These are phyloP conservation scores for Rubroboletus satanas DNA, from an alignment of 768 basidiomycete genomes.

Conservation along the genomic window DNA sequence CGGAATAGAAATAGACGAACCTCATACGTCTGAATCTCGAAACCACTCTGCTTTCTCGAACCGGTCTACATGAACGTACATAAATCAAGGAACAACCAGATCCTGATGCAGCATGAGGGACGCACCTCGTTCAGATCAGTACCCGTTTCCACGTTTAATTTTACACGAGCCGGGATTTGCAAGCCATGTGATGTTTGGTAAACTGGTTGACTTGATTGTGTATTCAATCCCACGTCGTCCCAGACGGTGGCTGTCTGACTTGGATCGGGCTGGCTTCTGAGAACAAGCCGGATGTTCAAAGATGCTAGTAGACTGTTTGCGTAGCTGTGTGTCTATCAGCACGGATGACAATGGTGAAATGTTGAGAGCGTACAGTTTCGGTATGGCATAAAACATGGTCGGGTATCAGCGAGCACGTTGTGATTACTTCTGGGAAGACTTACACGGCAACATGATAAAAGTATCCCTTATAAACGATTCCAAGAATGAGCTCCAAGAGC, in stretches of 20 bases:
- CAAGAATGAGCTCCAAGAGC: constrained; percentile 17
- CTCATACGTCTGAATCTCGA: neutral
- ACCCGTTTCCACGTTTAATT: neutral
- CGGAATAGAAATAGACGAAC: neutral
- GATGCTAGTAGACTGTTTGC: constrained; percentile 13
- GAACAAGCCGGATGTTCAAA: constrained; percentile 7
- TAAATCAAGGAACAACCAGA: neutral
- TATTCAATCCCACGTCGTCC: neutral
- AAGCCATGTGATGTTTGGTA: too few relatives aligned
- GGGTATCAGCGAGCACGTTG: neutral
- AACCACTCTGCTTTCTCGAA: neutral
- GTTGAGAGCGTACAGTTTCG: constrained; percentile 11
- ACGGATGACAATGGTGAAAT: neutral
- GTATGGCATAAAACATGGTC: constrained; percentile 7
- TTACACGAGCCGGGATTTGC: neutral
- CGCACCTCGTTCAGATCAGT: neutral
- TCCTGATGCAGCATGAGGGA: neutral
- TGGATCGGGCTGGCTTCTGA: neutral
- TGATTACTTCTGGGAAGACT: neutral
- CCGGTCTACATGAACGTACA: neutral
- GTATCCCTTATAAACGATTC: neutral
- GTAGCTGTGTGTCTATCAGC: constrained; percentile 5
- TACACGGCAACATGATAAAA: constrained; percentile 18
- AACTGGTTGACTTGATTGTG: too few relatives aligned
- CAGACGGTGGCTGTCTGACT: neutral